These are phyloP conservation scores for Colletotrichum caudatum DNA, from an alignment of 2,329 filamentous ascomycete genomes.

Conservation along the genomic window DNA sequence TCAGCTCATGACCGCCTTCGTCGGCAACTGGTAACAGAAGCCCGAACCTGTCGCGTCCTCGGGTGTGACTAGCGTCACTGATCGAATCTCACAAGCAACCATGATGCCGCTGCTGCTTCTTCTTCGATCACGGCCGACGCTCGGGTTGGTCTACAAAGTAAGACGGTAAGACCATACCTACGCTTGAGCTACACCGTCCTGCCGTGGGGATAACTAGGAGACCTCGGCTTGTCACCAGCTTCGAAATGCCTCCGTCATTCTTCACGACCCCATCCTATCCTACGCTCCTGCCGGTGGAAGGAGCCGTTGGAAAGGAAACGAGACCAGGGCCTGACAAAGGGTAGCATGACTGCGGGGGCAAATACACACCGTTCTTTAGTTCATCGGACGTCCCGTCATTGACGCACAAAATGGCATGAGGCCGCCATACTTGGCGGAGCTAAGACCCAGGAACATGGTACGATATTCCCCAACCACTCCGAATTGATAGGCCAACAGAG, in stretches of 20 bases:
- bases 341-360: conserved; percentile 30
- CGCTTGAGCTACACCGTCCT: background rate
- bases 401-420: conserved; percentile 22
- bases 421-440: conserved; percentile 23
- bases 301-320: conserved; percentile 21
- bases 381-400: conserved; percentile 30
- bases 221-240: background rate
- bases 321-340: conserved; percentile 19
- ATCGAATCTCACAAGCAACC: background rate
- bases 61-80: background rate
- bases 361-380: conserved; percentile 26
- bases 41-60: conserved; percentile 15
- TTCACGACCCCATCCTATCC: background rate
- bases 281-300: conserved; percentile 19
- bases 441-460: conserved; percentile 31
- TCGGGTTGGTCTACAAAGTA: background rate
- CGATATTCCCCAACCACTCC: conserved; percentile 20
- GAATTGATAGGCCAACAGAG: conserved; percentile 21
- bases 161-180: background rate
- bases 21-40: conserved; percentile 7
- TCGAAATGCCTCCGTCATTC: background rate
- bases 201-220: background rate
- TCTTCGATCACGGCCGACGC: background rate
- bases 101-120: background rate
- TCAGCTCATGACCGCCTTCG: background rate